Evolutionary conservation across 1,139 yeast genomes (phyloP).

Genomic region (Blastobotrys niveus): DNA sequence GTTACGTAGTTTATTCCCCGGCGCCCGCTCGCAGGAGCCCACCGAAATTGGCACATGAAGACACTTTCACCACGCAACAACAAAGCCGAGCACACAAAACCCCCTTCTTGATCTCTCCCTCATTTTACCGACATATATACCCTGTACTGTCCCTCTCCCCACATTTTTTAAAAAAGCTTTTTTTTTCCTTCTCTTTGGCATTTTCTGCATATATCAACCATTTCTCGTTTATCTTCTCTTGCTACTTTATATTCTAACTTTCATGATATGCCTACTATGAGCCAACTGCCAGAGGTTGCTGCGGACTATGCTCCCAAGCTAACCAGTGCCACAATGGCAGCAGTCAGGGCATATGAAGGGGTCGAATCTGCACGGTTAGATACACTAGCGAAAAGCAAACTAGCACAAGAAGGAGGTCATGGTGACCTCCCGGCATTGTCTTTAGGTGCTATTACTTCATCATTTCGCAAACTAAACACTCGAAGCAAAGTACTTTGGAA

Average conservation of each 20-base stretch:
- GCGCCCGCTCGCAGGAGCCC: too few species aligned
- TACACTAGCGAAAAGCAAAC: conserved; percentile 7
- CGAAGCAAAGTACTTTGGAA: conserved; percentile 21
- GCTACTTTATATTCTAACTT: neutral
- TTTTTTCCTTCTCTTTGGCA: neutral
- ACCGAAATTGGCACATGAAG: too few species aligned
- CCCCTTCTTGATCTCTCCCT: too few species aligned
- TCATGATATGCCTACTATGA: conserved; percentile 1
- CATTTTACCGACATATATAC: too few species aligned
- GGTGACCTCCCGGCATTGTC: conserved; percentile 18
- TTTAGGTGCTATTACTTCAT: conserved; percentile 18
- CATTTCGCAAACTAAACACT: conserved; percentile 17
- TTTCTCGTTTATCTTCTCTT: neutral
- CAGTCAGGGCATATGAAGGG: conserved; percentile 5
- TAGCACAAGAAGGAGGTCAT: conserved; percentile 9
- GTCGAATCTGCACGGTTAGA: conserved; percentile 9
- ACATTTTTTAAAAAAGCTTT: neutral
- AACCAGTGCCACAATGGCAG: conserved; percentile 7
- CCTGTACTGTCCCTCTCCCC: too few species aligned
- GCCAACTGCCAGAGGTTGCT: conserved; percentile 7
- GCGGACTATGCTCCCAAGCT: conserved; percentile 10
- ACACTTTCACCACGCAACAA: too few species aligned
- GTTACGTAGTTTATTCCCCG: too few species aligned
- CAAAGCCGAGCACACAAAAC: too few species aligned
- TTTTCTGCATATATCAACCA: neutral